phyloP scores from a whole-genome alignment of 1,139 yeast species.

The Geotrichum candidum region DNA sequence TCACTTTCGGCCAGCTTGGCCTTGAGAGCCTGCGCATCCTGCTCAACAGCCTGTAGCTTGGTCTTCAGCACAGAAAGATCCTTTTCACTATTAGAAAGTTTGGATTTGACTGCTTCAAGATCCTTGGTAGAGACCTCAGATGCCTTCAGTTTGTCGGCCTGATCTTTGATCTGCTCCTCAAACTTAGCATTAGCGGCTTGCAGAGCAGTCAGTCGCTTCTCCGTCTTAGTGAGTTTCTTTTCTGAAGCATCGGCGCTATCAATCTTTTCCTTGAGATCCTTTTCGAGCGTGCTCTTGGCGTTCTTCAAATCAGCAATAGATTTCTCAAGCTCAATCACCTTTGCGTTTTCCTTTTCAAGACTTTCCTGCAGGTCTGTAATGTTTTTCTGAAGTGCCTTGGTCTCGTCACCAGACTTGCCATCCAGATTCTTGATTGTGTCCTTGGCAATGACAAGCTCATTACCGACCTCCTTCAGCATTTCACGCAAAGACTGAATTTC shows the following conservation, averaged over 20 bases:
- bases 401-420: neutral
- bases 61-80: neutral
- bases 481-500: constrained; percentile 9
- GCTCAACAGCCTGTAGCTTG: neutral
- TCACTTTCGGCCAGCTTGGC: constrained; percentile 6
- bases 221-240: constrained; percentile 1
- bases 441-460: constrained; percentile 10
- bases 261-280: neutral
- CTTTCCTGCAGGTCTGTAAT: neutral
- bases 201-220: neutral
- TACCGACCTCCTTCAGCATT: constrained; percentile 15
- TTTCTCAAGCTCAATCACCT: constrained; percentile 2
- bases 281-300: neutral
- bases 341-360: neutral
- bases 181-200: constrained; percentile 5
- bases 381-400: neutral
- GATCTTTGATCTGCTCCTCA: neutral
- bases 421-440: constrained; percentile 2
- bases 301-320: neutral
- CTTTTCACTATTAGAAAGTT: neutral
- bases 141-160: neutral
- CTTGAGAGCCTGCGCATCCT: neutral
- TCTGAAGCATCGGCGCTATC: neutral
- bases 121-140: neutral
- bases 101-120: neutral